Percentiles rank a stretch among this genome's conserved stretches.
Evolutionary conservation across 306 rosid genomes (phyloP).

Genomic region (Acacia melanoxylon): DNA sequence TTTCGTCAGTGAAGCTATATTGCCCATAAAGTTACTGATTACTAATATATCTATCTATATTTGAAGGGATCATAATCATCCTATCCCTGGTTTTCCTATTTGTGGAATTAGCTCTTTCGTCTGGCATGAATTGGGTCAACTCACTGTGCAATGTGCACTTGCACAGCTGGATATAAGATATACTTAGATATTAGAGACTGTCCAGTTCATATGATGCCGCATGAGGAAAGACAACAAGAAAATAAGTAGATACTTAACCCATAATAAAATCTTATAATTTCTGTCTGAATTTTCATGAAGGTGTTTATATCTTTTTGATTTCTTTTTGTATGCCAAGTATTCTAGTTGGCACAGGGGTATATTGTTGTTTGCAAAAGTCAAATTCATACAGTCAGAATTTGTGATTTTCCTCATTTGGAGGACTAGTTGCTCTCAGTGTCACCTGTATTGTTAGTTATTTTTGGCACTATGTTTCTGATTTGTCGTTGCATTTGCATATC

Average conservation of each 20-base stretch:
- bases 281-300: background rate
- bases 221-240: background rate
- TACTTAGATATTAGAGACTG: background rate
- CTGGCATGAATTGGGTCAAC: too few relatives aligned
- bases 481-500: slow-evolving; percentile 16
- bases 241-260: background rate
- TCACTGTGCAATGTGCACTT: too few relatives aligned
- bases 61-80: background rate
- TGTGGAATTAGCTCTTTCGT: too few relatives aligned
- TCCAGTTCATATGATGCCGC: background rate
- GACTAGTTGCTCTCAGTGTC: background rate
- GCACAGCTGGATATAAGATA: background rate
- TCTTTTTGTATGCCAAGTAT: background rate
- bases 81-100: background rate
- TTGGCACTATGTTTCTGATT: slow-evolving; percentile 11
- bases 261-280: background rate
- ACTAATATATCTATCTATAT: background rate
- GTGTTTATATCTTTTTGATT: background rate
- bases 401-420: background rate
- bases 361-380: background rate
- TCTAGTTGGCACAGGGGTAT: background rate
- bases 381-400: background rate
- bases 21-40: too few relatives aligned
- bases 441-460: background rate
- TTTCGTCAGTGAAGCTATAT: background rate